Evolutionary conservation across 2,329 filamentous ascomycete species (phyloP).

Genomic region (Penicillium sclerotiorum): DNA sequence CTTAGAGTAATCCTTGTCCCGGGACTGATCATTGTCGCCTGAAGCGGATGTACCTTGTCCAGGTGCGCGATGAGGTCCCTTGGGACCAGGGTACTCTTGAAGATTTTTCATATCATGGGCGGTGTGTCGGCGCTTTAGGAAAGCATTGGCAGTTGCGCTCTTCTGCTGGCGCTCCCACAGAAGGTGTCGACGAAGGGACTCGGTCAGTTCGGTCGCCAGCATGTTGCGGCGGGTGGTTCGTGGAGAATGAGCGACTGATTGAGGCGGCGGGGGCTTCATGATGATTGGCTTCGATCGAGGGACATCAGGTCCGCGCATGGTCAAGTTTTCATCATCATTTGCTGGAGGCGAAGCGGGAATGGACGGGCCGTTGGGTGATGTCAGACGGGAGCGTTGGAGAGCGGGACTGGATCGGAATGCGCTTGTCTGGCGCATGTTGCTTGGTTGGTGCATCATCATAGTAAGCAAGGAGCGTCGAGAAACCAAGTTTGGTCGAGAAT

Average conservation of each 20-base stretch:
- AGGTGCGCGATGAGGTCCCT: constrained; percentile 53
- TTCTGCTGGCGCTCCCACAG: constrained; percentile 96
- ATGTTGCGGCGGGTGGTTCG: constrained; percentile 92
- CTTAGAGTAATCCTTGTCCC: constrained; percentile 63
- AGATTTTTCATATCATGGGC: constrained; percentile 89
- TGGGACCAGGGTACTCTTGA: constrained; percentile 73
- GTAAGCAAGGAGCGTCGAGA: constrained; percentile 89
- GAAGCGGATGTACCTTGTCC: constrained; percentile 25
- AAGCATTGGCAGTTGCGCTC: constrained; percentile 83
- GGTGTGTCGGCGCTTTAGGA: constrained; percentile 86
- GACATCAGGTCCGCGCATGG: constrained; percentile 61
- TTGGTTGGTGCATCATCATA: constrained; percentile 81
- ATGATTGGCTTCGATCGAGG: constrained; percentile 81
- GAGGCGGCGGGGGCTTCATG: constrained; percentile 67
- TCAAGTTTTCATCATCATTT: constrained; percentile 66
- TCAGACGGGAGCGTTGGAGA: constrained; percentile 59
- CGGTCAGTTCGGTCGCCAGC: constrained; percentile 91
- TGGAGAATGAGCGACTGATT: constrained; percentile 80
- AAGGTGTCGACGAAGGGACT: constrained; percentile 86
- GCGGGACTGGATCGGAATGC: constrained; percentile 50
- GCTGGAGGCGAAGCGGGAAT: constrained; percentile 61
- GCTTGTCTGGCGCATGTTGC: constrained; percentile 67
- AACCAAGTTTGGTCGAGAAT: constrained; percentile 81
- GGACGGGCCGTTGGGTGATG: constrained; percentile 69
- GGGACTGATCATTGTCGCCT: constrained; percentile 41